Conservation (phyloP, 345 rosid species). For the Rhodamnia rubescens region DNA sequence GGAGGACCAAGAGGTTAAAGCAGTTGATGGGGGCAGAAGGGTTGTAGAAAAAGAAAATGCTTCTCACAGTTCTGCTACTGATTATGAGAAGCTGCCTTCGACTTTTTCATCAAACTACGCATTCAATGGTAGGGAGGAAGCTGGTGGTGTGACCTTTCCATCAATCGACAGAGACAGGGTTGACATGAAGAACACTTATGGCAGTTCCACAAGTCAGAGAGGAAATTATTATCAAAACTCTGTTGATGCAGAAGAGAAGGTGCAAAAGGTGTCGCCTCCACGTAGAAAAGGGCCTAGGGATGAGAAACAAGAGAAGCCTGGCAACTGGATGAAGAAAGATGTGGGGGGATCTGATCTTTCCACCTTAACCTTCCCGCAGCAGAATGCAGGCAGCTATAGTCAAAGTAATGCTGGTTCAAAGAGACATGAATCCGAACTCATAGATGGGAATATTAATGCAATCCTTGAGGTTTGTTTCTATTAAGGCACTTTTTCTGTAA, state of each 20-base stretch:
- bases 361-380: slow-evolving; percentile 30
- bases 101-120: slow-evolving; percentile 29
- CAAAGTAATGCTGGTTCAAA: slow-evolving; percentile 30
- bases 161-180: slow-evolving; percentile 47
- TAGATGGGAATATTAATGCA: slow-evolving; percentile 68
- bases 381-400: slow-evolving; percentile 19
- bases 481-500: background rate
- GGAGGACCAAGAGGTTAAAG: slow-evolving; percentile 47
- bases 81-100: slow-evolving; percentile 37
- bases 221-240: slow-evolving; percentile 31
- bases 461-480: slow-evolving; percentile 60
- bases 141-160: slow-evolving; percentile 34
- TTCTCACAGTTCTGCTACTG: slow-evolving; percentile 27
- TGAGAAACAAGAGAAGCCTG: slow-evolving; percentile 57
- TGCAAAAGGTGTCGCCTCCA: slow-evolving; percentile 74
- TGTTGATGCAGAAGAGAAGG: slow-evolving; percentile 62
- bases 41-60: slow-evolving; percentile 49
- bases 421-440: slow-evolving; percentile 38
- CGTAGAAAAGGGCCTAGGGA: slow-evolving; percentile 65
- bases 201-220: slow-evolving; percentile 46
- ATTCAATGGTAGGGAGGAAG: slow-evolving; percentile 42
- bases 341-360: slow-evolving; percentile 34
- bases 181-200: slow-evolving; percentile 31
- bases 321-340: slow-evolving; percentile 46
- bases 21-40: slow-evolving; percentile 46